phyloP scores from a whole-genome alignment of 225 moss, liverwort and hornwort genomes.

The Thuidium tamariscinum region DNA sequence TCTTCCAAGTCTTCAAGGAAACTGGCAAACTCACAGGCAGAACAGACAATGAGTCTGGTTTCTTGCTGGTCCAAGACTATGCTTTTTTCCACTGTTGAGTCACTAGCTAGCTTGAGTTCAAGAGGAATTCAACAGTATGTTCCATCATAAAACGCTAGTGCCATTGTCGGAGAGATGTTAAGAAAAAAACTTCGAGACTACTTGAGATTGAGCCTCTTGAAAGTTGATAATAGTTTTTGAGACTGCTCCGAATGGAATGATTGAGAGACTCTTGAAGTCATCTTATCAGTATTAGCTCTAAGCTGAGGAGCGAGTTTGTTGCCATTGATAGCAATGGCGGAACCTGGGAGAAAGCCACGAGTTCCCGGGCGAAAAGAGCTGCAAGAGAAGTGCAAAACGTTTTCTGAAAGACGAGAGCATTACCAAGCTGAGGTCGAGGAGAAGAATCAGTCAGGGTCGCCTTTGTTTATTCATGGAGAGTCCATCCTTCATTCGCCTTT shows the following conservation, averaged over 20 bases:
- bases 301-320: neutral
- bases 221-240: neutral
- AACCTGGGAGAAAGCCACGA: slow-evolving; percentile 2
- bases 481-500: slow-evolving; percentile 24
- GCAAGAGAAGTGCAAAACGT: slow-evolving; percentile 1
- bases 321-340: neutral
- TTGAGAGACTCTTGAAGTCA: neutral
- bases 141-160: neutral
- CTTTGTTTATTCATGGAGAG: neutral
- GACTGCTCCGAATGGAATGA: neutral
- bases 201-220: neutral
- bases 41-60: neutral
- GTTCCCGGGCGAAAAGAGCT: slow-evolving; percentile 15
- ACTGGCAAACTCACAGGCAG: neutral
- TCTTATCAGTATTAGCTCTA: neutral
- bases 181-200: too few relatives aligned
- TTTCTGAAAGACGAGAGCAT: neutral
- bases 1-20: neutral
- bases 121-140: neutral
- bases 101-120: neutral
- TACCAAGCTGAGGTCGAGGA: neutral
- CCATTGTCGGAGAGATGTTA: neutral
- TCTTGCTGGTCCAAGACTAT: neutral
- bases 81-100: neutral
- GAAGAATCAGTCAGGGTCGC: neutral